These are phyloP conservation scores for Podaxis rugospora DNA, from an alignment of 768 basidiomycete genomes.

Conservation along the genomic window DNA sequence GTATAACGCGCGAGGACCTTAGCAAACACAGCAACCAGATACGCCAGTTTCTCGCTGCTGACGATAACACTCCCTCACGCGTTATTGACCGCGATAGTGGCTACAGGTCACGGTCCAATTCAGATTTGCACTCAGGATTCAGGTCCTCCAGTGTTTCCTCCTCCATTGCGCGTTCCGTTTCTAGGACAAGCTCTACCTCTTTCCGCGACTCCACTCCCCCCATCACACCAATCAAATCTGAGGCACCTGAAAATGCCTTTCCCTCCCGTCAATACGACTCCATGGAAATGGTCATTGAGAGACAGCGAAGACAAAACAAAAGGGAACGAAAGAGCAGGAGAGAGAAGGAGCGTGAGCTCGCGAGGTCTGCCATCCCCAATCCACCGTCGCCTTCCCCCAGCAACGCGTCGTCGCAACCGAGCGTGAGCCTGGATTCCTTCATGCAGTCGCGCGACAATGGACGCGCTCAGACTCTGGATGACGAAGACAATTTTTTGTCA, in stretches of 20 bases:
- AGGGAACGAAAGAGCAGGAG: constrained; percentile 46
- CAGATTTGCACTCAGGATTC: constrained; percentile 30
- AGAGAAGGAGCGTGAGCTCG: constrained; percentile 44
- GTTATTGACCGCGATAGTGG: constrained; percentile 32
- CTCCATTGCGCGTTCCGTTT: constrained; percentile 38
- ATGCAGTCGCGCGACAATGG: constrained; percentile 54
- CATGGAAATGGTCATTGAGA: constrained; percentile 76
- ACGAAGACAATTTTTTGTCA: background rate
- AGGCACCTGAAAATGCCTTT: constrained; percentile 45
- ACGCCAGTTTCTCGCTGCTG: constrained; percentile 69
- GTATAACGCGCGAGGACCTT: constrained; percentile 75
- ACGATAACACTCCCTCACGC: constrained; percentile 43
- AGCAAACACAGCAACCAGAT: constrained; percentile 70
- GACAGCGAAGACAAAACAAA: constrained; percentile 57
- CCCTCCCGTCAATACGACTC: constrained; percentile 60
- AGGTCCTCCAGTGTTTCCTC: constrained; percentile 30
- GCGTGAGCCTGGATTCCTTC: constrained; percentile 43
- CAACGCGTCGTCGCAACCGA: constrained; percentile 39
- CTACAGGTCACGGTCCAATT: constrained; percentile 29
- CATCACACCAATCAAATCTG: constrained; percentile 59
- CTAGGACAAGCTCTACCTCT: constrained; percentile 45
- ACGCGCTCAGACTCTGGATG: constrained; percentile 25
- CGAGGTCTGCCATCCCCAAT: constrained; percentile 26
- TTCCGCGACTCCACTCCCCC: constrained; percentile 52
- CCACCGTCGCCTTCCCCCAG: constrained; percentile 50